phyloP scores from a whole-genome alignment of 2,329 filamentous ascomycete species.

The Periconia digitata region DNA sequence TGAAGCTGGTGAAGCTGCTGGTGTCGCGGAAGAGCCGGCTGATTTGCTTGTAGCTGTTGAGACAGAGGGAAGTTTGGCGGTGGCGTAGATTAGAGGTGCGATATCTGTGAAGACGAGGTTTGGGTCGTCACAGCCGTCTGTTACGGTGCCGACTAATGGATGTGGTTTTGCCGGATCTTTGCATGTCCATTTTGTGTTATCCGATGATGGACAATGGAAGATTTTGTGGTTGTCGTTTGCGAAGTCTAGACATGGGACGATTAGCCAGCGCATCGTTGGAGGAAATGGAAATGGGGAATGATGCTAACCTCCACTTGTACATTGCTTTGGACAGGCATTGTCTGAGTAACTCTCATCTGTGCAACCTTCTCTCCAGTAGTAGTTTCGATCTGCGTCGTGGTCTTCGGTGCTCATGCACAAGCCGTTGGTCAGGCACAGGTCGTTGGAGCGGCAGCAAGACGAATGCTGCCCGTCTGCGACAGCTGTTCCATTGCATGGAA shows the following conservation, averaged over 20 bases:
- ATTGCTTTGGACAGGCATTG: conserved; percentile 12
- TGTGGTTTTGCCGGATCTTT: too few relatives aligned
- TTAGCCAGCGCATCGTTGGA: too few relatives aligned
- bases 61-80: too few relatives aligned
- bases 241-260: too few relatives aligned
- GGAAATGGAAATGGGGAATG: too few relatives aligned
- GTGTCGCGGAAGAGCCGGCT: neutral
- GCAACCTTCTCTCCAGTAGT: conserved; percentile 15
- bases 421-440: conserved; percentile 17
- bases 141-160: too few relatives aligned
- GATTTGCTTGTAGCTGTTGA: too few relatives aligned
- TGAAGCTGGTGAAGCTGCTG: neutral
- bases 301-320: conserved; percentile 1
- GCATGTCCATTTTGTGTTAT: conserved; percentile 8
- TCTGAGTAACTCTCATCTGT: conserved; percentile 17
- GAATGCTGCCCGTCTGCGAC: conserved; percentile 10
- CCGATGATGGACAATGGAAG: conserved; percentile 3
- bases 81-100: too few relatives aligned
- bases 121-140: too few relatives aligned
- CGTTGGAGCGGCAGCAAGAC: conserved; percentile 10
- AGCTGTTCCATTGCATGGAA: conserved; percentile 17
- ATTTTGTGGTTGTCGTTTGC: conserved; percentile 1
- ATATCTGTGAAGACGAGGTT: too few relatives aligned
- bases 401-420: conserved; percentile 9
- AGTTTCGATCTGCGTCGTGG: conserved; percentile 2